Evolutionary conservation across 2,329 filamentous ascomycete species (phyloP).

Genomic region (Exophiala lecanii-corni): DNA sequence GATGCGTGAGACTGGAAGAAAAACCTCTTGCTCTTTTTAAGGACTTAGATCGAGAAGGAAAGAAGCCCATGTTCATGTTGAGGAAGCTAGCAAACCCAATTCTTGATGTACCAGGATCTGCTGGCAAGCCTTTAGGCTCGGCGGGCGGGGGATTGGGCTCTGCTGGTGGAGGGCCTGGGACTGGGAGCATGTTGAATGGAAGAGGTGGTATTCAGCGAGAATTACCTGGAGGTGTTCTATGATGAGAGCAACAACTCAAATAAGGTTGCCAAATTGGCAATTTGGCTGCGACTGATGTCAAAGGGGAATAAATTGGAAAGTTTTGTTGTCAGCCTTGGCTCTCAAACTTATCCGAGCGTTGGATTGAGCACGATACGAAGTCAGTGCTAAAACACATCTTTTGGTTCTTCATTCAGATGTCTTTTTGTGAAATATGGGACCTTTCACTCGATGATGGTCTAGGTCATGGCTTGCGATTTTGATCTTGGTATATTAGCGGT

Average conservation of each 20-base stretch:
- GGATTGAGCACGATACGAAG: no score
- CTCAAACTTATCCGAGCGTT: no score
- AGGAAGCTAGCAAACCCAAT: conserved; percentile 53
- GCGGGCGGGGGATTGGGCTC: conserved; percentile 13
- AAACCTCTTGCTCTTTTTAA: conserved; percentile 95
- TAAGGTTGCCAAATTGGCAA: no score
- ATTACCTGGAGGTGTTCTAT: conserved; percentile 21
- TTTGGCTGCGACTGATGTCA: no score
- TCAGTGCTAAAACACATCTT: no score
- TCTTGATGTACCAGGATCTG: conserved; percentile 13
- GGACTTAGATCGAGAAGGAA: conserved; percentile 90
- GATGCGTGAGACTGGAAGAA: conserved; percentile 85
- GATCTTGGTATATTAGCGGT: not conserved
- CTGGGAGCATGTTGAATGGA: conserved; percentile 11
- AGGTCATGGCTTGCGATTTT: not conserved
- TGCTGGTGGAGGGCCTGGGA: conserved; percentile 4
- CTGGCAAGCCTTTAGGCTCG: conserved; percentile 7
- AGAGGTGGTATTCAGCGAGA: conserved; percentile 14
- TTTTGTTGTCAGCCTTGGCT: no score
- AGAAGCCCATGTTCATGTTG: conserved; percentile 99
- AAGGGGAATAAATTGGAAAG: no score
- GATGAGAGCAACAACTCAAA: no score
- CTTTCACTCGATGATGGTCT: not conserved
- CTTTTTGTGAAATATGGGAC: not conserved
- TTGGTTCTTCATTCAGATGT: no score